Conservation (phyloP, 352 stramenopile species). For the Pythium coloratum region DNA sequence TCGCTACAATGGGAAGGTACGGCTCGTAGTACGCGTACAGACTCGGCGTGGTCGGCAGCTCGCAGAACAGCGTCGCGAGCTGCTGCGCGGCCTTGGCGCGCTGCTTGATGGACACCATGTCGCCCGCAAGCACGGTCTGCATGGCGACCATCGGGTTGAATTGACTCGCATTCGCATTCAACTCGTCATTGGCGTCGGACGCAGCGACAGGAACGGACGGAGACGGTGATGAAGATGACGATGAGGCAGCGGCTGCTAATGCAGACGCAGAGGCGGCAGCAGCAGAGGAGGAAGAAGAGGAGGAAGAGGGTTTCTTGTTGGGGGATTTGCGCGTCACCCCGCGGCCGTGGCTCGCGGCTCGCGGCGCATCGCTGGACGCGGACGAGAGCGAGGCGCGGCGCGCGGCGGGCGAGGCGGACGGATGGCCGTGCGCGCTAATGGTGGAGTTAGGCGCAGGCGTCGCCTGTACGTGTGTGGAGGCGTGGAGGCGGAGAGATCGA, state of each 20-base stretch:
- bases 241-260: not conserved
- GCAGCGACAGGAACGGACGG: not conserved
- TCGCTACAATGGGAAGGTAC: slow-evolving; percentile 27
- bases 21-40: slow-evolving; percentile 33
- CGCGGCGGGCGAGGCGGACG: slow-evolving; percentile 3
- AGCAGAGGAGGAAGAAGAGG: not conserved
- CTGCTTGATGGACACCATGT: slow-evolving; percentile 36
- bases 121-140: slow-evolving; percentile 27
- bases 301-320: slow-evolving; percentile 13
- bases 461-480: not conserved
- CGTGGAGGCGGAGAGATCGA: too few species aligned
- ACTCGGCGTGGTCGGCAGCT: slow-evolving; percentile 29
- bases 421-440: slow-evolving; percentile 1
- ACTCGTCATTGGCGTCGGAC: not conserved
- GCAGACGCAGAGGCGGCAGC: not conserved
- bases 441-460: not conserved
- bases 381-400: slow-evolving; percentile 1
- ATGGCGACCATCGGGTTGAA: slow-evolving; percentile 32
- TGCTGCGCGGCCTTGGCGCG: slow-evolving; percentile 35
- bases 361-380: slow-evolving; percentile 1
- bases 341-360: slow-evolving; percentile 10
- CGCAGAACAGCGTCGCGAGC: slow-evolving; percentile 27
- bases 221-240: not conserved
- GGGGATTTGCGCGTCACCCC: slow-evolving; percentile 13
- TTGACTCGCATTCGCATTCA: not conserved